Conservation (phyloP, 495 filamentous ascomycete genomes). For the Podospora bellae-mahoneyi region DNA sequence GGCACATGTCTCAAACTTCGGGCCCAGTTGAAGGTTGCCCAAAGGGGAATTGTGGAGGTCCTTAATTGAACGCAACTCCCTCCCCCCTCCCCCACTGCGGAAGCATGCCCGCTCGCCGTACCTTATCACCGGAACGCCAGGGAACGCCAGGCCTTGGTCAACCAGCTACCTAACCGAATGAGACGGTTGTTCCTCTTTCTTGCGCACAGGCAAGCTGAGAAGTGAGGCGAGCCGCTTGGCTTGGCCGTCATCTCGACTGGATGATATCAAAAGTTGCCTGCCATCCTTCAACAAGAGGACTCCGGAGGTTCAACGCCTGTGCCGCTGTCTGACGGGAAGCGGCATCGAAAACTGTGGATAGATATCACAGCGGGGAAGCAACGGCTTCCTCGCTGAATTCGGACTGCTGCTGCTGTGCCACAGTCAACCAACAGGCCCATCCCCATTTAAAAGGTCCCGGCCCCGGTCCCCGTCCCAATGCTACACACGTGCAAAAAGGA, state of each 20-base stretch:
- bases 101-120: constrained; percentile 3
- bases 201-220: constrained; percentile 7
- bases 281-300: not conserved
- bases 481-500: constrained; percentile 8
- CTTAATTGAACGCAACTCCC: constrained; percentile 5
- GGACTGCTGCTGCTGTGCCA: not conserved
- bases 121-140: constrained; percentile 6
- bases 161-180: constrained; percentile 7
- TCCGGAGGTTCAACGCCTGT: not conserved
- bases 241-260: not conserved
- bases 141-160: not conserved
- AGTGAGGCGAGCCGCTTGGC: constrained; percentile 8
- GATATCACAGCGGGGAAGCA: constrained; percentile 1
- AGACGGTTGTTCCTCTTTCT: constrained; percentile 1
- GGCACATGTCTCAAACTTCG: constrained; percentile 1
- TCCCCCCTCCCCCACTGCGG: not conserved
- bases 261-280: not conserved
- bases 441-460: not conserved
- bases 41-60: constrained; percentile 5
- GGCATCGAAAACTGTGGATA: constrained; percentile 5
- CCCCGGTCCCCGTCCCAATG: not conserved
- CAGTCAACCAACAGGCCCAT: not conserved
- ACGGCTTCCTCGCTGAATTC: not conserved
- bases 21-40: not conserved
- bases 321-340: constrained; percentile 2